These are phyloP conservation scores for Acacia confusa DNA, from an alignment of 306 rosid species.

Conservation along the genomic window DNA sequence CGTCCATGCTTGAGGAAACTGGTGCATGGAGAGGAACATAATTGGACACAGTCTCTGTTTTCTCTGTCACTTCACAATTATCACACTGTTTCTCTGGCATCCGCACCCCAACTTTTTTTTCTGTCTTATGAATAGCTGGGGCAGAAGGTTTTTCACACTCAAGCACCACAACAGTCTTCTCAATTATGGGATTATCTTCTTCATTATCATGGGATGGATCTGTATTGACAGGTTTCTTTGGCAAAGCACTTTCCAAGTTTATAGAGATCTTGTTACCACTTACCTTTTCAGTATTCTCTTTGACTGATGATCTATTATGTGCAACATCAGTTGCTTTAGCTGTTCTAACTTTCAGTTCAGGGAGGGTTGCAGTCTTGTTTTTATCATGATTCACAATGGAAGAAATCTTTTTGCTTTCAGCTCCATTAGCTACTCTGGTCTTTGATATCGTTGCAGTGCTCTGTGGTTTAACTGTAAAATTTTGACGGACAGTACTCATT, in stretches of 20 bases:
- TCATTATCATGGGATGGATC: slow-evolving; percentile 44
- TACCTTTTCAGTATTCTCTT: slow-evolving; percentile 53
- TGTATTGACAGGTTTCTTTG: slow-evolving; percentile 44
- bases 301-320: slow-evolving; percentile 45
- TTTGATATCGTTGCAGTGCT: slow-evolving; percentile 45
- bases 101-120: slow-evolving; percentile 34
- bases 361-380: slow-evolving; percentile 85
- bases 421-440: slow-evolving; percentile 52
- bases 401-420: slow-evolving; percentile 78
- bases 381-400: slow-evolving; percentile 77
- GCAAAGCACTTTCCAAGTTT: slow-evolving; percentile 46
- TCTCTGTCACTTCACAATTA: slow-evolving; percentile 39
- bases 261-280: slow-evolving; percentile 42
- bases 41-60: slow-evolving; percentile 42
- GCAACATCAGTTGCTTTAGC: slow-evolving; percentile 55
- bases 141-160: slow-evolving; percentile 59
- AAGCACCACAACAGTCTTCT: slow-evolving; percentile 83
- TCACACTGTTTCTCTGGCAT: slow-evolving; percentile 30
- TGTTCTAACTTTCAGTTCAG: slow-evolving; percentile 89
- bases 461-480: slow-evolving; percentile 52
- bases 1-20: slow-evolving; percentile 49
- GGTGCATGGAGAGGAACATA: slow-evolving; percentile 52
- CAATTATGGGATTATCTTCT: slow-evolving; percentile 75
- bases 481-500: slow-evolving; percentile 49
- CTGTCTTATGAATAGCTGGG: slow-evolving; percentile 36